Evolutionary conservation across 2,329 filamentous ascomycete genomes (phyloP).

Genomic region (Dactylonectria estremocensis): DNA sequence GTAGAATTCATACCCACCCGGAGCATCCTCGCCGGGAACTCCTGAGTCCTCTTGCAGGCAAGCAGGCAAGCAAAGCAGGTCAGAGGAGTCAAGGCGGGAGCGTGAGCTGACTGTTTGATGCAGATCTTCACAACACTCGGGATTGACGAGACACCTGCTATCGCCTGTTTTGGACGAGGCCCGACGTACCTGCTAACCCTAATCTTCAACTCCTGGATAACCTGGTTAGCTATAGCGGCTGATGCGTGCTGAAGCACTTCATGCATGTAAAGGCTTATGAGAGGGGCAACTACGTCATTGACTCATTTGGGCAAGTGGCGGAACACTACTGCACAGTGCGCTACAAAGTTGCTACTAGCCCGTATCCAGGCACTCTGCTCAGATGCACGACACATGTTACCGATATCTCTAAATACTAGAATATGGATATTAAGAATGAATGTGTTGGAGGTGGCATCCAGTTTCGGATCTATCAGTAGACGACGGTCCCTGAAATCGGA

Average conservation of each 20-base stretch:
- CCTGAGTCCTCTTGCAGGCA: too few relatives aligned
- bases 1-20: not conserved
- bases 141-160: too few relatives aligned
- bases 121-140: too few relatives aligned
- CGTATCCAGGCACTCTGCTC: not conserved
- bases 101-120: too few relatives aligned
- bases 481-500: not conserved
- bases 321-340: not conserved
- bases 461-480: not conserved
- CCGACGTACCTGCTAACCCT: too few relatives aligned
- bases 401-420: not conserved
- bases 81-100: too few relatives aligned
- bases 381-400: not conserved
- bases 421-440: not conserved
- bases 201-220: too few relatives aligned
- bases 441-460: not conserved
- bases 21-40: not conserved
- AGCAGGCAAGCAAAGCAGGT: too few relatives aligned
- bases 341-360: not conserved
- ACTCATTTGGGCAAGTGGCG: not conserved
- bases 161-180: too few relatives aligned
- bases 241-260: too few relatives aligned
- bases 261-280: too few relatives aligned
- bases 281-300: not conserved
- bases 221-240: too few relatives aligned